Percentiles rank a stretch among this genome's conserved stretches.
These are phyloP conservation scores for Daldinia sp. DNA, from an alignment of 2,329 filamentous ascomycete species.

Conservation along the genomic window DNA sequence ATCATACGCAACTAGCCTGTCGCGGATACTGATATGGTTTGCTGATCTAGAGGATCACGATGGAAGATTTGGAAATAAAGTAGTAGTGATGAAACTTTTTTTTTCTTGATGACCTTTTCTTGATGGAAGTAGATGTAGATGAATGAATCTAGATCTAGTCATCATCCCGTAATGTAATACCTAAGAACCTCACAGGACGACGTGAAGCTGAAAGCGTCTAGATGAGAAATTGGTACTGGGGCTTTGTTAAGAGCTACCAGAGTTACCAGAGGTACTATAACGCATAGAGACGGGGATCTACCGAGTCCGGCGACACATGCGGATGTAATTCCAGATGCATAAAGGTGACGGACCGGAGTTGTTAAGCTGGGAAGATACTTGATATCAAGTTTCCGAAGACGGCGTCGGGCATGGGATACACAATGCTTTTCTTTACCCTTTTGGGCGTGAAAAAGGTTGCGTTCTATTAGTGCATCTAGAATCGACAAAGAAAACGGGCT, in stretches of 20 bases:
- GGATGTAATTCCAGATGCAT: conserved; percentile 27
- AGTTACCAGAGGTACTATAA: neutral
- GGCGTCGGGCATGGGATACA: conserved; percentile 34
- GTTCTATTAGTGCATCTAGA: neutral
- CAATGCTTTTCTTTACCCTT: conserved; percentile 34
- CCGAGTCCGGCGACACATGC: conserved; percentile 40
- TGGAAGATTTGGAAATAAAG: conserved; percentile 11
- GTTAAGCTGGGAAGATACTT: conserved; percentile 29
- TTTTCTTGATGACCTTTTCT: too few relatives aligned
- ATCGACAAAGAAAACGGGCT: conserved; percentile 28
- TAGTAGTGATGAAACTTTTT: conserved; percentile 6
- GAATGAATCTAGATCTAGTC: conserved; percentile 33
- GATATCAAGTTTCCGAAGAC: conserved; percentile 40
- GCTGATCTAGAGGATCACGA: neutral
- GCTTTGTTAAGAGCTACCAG: conserved; percentile 36
- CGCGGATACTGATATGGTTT: neutral
- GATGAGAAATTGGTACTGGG: conserved; percentile 10
- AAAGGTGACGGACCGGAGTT: conserved; percentile 37
- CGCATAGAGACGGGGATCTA: conserved; percentile 8
- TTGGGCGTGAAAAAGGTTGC: too few relatives aligned
- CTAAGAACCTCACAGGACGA: neutral
- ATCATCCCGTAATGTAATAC: conserved; percentile 8
- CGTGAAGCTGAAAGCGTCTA: conserved; percentile 40
- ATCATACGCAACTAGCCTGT: conserved; percentile 9
- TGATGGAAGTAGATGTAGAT: conserved; percentile 32